A percentile compares a stretch with the other conserved stretches of the same genome.
phyloP scores from a whole-genome alignment of 2,329 filamentous ascomycete species.

The Fusarium verticillioides region DNA sequence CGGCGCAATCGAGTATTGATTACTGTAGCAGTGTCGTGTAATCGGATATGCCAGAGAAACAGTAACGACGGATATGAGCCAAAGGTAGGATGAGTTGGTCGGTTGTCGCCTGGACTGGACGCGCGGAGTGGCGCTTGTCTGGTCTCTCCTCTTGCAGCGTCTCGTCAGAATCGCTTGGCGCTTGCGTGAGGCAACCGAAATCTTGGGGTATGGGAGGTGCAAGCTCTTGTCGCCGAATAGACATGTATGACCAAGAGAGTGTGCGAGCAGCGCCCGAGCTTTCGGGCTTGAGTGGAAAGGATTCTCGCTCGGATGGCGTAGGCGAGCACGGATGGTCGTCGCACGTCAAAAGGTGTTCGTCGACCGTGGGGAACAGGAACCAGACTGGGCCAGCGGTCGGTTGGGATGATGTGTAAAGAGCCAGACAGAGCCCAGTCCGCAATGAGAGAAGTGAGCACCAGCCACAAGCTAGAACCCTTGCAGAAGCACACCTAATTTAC shows the following conservation, averaged over 20 bases:
- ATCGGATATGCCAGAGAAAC: neutral
- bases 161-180: conserved; percentile 37
- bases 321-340: conserved; percentile 42
- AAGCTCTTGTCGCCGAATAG: conserved; percentile 17
- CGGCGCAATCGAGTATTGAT: conserved; percentile 13
- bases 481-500: neutral
- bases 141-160: conserved; percentile 35
- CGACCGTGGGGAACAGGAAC: conserved; percentile 35
- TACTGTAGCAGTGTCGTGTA: conserved; percentile 1
- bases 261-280: conserved; percentile 40
- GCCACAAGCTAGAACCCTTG: conserved; percentile 36
- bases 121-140: conserved; percentile 43
- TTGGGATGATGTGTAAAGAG: conserved; percentile 29
- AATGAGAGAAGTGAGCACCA: conserved; percentile 23
- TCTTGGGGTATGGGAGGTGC: conserved; percentile 7
- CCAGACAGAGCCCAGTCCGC: conserved; percentile 19
- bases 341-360: conserved; percentile 43
- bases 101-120: conserved; percentile 33
- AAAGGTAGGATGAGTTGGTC: conserved; percentile 23
- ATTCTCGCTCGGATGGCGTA: conserved; percentile 43
- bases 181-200: conserved; percentile 43
- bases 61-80: conserved; percentile 9
- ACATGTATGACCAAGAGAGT: conserved; percentile 31
- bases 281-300: conserved; percentile 38
- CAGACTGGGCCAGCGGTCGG: conserved; percentile 30